Percentiles rank a stretch among this genome's conserved stretches.
phyloP scores from a whole-genome alignment of 2,329 filamentous ascomycete genomes.

The Fusarium domesticum region DNA sequence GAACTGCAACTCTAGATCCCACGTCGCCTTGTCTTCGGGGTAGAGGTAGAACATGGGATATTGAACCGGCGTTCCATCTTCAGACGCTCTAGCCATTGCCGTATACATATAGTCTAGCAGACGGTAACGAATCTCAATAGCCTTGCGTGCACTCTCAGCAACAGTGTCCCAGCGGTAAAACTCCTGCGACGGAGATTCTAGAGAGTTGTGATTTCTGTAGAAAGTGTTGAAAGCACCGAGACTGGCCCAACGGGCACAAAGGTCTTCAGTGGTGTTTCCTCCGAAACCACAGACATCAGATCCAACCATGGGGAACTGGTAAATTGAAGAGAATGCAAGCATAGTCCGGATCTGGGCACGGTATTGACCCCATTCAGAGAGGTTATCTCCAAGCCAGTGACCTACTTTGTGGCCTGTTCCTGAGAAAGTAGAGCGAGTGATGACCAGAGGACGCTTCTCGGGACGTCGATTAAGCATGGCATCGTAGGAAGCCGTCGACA shows the following conservation, averaged over 20 bases:
- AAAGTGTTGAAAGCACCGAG: slow-evolving; percentile 70
- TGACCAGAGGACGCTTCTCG: slow-evolving; percentile 75
- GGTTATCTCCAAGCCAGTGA: slow-evolving; percentile 80
- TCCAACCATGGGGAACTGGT: slow-evolving; percentile 67
- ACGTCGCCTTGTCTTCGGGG: slow-evolving; percentile 48
- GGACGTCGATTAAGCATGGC: slow-evolving; percentile 64
- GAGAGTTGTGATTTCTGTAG: slow-evolving; percentile 65
- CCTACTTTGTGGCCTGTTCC: slow-evolving; percentile 73
- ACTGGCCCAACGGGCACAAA: slow-evolving; percentile 67
- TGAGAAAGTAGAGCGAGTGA: slow-evolving; percentile 77
- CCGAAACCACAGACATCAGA: slow-evolving; percentile 77
- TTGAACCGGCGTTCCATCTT: slow-evolving; percentile 58
- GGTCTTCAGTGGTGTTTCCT: slow-evolving; percentile 57
- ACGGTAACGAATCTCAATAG: slow-evolving; percentile 69
- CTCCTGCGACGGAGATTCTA: slow-evolving; percentile 51
- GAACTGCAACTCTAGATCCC: slow-evolving; percentile 48
- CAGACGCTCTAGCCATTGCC: slow-evolving; percentile 56
- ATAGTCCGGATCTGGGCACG: slow-evolving; percentile 76
- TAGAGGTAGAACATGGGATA: slow-evolving; percentile 73
- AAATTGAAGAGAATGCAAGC: slow-evolving; percentile 66
- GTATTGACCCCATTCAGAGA: slow-evolving; percentile 69
- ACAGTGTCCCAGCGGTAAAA: slow-evolving; percentile 68
- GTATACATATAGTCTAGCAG: slow-evolving; percentile 85
- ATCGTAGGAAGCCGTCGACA: slow-evolving; percentile 73
- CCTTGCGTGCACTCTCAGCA: slow-evolving; percentile 61